Evolutionary conservation across 164 flowering plant species (phyloP).

Genomic region (Santalum album): DNA sequence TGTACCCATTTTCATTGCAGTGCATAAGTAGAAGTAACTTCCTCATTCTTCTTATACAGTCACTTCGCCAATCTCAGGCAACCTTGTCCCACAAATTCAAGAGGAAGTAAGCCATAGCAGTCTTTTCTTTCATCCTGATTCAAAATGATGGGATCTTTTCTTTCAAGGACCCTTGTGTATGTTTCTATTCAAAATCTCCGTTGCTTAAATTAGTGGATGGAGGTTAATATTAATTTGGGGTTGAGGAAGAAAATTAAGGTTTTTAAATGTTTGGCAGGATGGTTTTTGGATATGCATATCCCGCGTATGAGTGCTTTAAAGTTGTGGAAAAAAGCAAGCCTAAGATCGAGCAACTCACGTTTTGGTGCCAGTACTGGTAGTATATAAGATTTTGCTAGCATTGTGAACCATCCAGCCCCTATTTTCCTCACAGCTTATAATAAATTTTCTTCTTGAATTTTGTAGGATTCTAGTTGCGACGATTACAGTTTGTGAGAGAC

Average conservation of each 20-base stretch:
- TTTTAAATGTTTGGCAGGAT: neutral
- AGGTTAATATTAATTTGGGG: neutral
- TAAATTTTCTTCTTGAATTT: neutral
- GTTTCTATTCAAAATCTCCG: neutral
- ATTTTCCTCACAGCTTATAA: too few relatives aligned
- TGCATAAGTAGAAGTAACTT: too few relatives aligned
- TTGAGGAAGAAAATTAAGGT: neutral
- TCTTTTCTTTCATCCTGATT: neutral
- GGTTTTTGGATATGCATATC: conserved; percentile 7
- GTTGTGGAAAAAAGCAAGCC: conserved; percentile 2
- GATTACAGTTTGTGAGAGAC: neutral
- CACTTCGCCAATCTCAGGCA: too few relatives aligned
- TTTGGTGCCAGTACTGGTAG: conserved; percentile 9
- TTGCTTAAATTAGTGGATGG: too few relatives aligned
- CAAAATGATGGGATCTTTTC: conserved; percentile 6
- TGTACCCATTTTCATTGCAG: too few relatives aligned
- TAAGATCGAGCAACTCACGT: conserved; percentile 2
- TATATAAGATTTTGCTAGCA: neutral
- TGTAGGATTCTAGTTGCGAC: conserved; percentile 3
- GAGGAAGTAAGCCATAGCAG: too few relatives aligned
- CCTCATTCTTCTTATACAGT: too few relatives aligned
- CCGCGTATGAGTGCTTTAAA: conserved; percentile 5
- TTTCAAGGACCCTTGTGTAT: conserved; percentile 4
- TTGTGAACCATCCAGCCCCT: too few relatives aligned
- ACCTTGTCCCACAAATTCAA: too few relatives aligned